Base-by-base conservation (phyloP, 2,329 filamentous ascomycete species). In the Lasiodiplodia sp. region DNA sequence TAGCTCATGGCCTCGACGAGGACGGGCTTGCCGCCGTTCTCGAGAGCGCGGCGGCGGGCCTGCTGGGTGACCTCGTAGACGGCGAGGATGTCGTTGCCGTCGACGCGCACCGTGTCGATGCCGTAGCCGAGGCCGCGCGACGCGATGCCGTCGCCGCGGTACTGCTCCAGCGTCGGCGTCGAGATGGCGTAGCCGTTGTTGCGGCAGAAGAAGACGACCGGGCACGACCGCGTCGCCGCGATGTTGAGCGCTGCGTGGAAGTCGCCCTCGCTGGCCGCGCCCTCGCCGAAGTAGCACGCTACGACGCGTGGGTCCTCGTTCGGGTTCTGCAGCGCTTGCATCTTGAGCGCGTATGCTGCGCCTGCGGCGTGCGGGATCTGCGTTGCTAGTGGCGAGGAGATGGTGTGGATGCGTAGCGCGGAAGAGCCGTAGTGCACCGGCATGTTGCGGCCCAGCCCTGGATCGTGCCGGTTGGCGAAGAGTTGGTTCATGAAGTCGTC, bases 1-100 rank as follows among this genome's bases (percentile, higher is more conserved):
- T 99, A 99, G 28, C 92, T 95, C 92, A 99, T 97, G 68, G 94
- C 94, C 81, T 99, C 96, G 51, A 99, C 91, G 8, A 99, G 83
- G 0, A 99, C 87, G 0, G 93, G 94, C 71, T 87, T 89, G 4
- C 93, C 92, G n/a, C 92, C 93, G 53, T 92, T 89, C 68, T 91
- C 84, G 3, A 98, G 85, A 0, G 95, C 94, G 75, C 95, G 88
- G 60, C 88, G 86, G 2, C 94, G 87, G 0, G 96, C 96, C 77
- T 88, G 87, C 75, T 88, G 88, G 28, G 92, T 96, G 0, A 89
- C 93, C 79, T 94, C 91, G 51, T 92, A 86, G 0, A 97, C 93
- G 0, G 94, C 94, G 81, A 94, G 94, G 72, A 97, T 92, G 74
- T 97, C 94, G 76, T 97, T 97, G n/a, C 94, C 94, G 75, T 97